Evolutionary conservation across 768 basidiomycete species (phyloP).

Genomic region (Lepiota subincarnata): DNA sequence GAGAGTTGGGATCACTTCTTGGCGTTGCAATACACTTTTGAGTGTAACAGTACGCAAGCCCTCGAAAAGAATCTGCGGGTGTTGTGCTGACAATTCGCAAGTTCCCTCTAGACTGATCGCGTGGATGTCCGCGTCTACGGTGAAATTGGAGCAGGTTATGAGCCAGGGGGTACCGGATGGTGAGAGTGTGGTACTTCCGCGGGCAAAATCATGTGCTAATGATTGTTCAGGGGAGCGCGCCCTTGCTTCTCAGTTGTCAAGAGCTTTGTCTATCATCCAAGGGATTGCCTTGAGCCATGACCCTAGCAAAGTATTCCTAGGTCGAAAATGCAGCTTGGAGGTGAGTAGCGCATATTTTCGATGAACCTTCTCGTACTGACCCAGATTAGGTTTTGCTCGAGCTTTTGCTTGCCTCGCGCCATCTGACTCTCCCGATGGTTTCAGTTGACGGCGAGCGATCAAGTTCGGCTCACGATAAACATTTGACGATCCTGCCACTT

Average conservation of each 20-base stretch:
- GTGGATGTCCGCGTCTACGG: conserved; percentile 54
- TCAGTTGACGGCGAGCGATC: conserved; percentile 21
- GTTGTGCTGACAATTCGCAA: conserved; percentile 21
- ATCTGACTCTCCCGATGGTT: conserved; percentile 35
- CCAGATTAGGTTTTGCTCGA: conserved; percentile 62
- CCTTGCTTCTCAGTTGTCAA: conserved; percentile 50
- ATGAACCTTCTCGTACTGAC: conserved; percentile 1
- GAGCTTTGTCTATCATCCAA: conserved; percentile 68
- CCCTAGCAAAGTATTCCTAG: conserved; percentile 64
- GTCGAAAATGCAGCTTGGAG: conserved; percentile 64
- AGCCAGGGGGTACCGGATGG: conserved; percentile 43
- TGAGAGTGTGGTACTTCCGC: conserved; percentile 16
- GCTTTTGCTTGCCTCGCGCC: conserved; percentile 66
- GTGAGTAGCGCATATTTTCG: conserved; percentile 30
- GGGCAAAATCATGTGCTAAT: conserved; percentile 6
- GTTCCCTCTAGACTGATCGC: conserved; percentile 64
- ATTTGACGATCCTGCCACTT: conserved; percentile 37
- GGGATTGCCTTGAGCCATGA: conserved; percentile 70
- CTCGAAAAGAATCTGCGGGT: neutral
- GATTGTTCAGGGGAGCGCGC: conserved; percentile 30
- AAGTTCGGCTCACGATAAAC: conserved; percentile 17
- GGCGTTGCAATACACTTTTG: conserved; percentile 72
- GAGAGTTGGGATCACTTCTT: conserved; percentile 52
- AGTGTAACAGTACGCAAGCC: conserved; percentile 66
- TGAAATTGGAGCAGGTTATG: conserved; percentile 45